A percentile compares a stretch with the other conserved stretches of the same genome.
These are phyloP conservation scores for Backusella sp. DNA, from an alignment of 192 early-diverging fungal genomes.

Conservation along the genomic window DNA sequence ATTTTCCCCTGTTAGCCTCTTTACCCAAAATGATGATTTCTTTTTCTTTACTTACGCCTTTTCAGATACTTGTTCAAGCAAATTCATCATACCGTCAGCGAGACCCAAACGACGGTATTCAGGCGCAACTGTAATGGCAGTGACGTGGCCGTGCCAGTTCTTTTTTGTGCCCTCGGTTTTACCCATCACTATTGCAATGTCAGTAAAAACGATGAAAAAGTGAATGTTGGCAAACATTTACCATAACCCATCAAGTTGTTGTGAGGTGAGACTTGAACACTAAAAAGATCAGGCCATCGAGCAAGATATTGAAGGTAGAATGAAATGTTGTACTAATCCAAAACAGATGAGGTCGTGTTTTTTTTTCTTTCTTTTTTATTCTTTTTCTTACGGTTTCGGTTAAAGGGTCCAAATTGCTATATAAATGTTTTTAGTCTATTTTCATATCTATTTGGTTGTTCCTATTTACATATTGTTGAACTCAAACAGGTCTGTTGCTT, in stretches of 20 bases:
- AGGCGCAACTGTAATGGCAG: conserved; percentile 94
- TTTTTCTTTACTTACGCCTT: conserved; percentile 54
- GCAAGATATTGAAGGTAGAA: conserved; percentile 94
- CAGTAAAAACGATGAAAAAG: not conserved
- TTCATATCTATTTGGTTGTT: not conserved
- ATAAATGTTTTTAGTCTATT: not conserved
- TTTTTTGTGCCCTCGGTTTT: conserved; percentile 89
- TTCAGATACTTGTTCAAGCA: conserved; percentile 89
- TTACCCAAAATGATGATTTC: no score
- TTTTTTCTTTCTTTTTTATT: not conserved
- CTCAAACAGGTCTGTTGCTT: conserved; percentile 88
- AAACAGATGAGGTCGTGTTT: not conserved
- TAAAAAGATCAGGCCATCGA: conserved; percentile 93
- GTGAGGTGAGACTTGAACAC: conserved; percentile 72
- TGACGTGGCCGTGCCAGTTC: conserved; percentile 98
- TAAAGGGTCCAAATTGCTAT: conserved; percentile 85
- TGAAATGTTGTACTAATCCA: conserved; percentile 79
- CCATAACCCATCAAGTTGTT: conserved; percentile 83
- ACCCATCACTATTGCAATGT: conserved; percentile 70
- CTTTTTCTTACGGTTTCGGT: conserved; percentile 80
- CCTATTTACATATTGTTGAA: conserved; percentile 85
- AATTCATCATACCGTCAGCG: conserved; percentile 83
- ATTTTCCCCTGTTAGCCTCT: not conserved
- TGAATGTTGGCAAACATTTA: conserved; percentile 20
- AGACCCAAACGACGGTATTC: conserved; percentile 92